A percentile compares a stretch with the other conserved stretches of the same genome.
These are phyloP conservation scores for Chrysopogon serrulatus DNA, from an alignment of 176 grass and related monocot species.

Conservation along the genomic window DNA sequence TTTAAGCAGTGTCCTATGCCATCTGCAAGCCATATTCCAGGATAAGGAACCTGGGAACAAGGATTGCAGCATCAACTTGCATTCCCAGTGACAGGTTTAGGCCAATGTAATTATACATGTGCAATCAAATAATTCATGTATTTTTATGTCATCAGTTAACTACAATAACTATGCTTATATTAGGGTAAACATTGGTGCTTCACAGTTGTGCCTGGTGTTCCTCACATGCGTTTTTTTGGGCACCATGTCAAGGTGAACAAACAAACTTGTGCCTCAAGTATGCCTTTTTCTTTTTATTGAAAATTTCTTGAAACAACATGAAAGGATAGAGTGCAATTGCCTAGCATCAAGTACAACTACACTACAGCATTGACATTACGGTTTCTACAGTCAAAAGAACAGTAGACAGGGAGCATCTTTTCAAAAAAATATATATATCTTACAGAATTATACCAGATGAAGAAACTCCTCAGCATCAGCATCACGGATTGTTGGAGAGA, in stretches of 20 bases:
- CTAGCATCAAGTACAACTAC: neutral
- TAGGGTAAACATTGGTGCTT: neutral
- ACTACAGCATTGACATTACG: neutral
- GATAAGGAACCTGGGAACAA: neutral
- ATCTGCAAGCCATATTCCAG: neutral
- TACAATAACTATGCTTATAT: neutral
- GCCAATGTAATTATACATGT: neutral
- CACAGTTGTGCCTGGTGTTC: neutral
- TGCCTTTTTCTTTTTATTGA: neutral
- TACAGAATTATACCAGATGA: constrained; percentile 47
- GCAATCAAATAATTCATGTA: neutral
- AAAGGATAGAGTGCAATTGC: neutral
- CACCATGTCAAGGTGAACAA: neutral
- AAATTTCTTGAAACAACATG: neutral
- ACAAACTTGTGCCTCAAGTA: neutral
- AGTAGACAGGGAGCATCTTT: neutral
- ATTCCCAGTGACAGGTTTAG: neutral
- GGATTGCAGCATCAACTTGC: neutral
- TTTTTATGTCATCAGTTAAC: neutral
- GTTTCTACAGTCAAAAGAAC: neutral
- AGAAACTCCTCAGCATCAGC: constrained; percentile 52
- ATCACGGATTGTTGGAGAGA: constrained; percentile 26
- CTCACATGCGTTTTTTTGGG: neutral
- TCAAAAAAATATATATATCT: neutral
- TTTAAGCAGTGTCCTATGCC: neutral